Base-by-base conservation (phyloP, 1,139 yeast genomes). In the Protomyces arabidopsidicola region DNA sequence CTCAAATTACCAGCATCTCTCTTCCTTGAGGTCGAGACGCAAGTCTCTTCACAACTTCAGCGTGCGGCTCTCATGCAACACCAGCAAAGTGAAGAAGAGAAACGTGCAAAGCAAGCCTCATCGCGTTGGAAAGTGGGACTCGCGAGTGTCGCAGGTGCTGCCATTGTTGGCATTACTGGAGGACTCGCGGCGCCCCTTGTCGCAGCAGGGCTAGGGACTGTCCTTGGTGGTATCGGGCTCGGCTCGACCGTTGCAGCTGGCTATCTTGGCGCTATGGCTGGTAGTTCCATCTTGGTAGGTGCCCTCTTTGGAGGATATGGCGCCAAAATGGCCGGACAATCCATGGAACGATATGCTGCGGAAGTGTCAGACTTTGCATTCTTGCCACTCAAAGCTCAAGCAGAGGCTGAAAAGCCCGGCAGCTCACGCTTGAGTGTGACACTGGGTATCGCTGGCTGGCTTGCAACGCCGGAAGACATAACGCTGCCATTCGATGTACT, bases 181-280 rank as follows among this genome's bases (percentile, higher is more conserved):
- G 99, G 99, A 1, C 76, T 95, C 58, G 78, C 95, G 58, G 98
- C 98, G 0, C 99, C 99, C 0, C 96, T 95, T 2, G 95, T 95
- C 71, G 98, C 98, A 54, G 98, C 98, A 0, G 98, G 99, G 70
- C 73, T 95, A 35, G 98, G 98, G 1, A 98, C 98, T 1, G 98
- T 98, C 14, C 79, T 95, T 55, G 87, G 98, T 0, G 93, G 98
- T 0, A 84, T 93, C 35, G 99, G 99, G 20, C 88, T 95, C 34
- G 80, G 89, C 0, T 59, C 65, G 10, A 53, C 64, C 16, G 98
- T 98, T 22, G 90, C 98, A 0, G 77, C 90, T 24, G 90, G 96
- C 0, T 93, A 93, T 70, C 77, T 95, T 45, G 97, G 97, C 0
- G 98, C 98, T 53, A 90, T 0, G 87, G 96, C 39, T 95, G 97